These are phyloP conservation scores for Barnettozyma siamensis DNA, from an alignment of 805 yeast genomes.

Conservation along the genomic window DNA sequence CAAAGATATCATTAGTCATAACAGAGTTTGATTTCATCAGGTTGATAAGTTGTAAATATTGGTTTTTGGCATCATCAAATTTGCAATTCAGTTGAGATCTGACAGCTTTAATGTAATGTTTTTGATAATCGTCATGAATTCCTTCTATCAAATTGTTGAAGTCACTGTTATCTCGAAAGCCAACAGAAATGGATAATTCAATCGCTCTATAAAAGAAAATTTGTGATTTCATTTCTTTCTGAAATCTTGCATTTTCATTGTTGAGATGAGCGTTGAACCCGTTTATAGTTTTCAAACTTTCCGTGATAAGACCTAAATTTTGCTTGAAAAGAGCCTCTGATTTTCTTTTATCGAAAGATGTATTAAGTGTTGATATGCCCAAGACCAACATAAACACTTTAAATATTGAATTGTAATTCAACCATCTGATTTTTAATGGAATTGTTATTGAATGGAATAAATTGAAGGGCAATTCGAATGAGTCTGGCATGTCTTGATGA, in stretches of 20 bases:
- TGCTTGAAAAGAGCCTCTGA: slow-evolving; percentile 7
- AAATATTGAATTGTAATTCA: slow-evolving; percentile 7
- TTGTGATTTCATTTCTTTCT: slow-evolving; percentile 2
- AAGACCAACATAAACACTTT: slow-evolving; percentile 7
- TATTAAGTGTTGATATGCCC: slow-evolving; percentile 12
- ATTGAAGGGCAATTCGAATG: slow-evolving; percentile 1
- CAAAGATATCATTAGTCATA: slow-evolving; percentile 13
- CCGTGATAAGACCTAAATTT: slow-evolving; percentile 1
- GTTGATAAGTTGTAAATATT: slow-evolving; percentile 7
- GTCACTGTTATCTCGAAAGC: slow-evolving; percentile 1
- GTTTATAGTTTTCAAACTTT: neutral
- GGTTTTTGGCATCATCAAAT: slow-evolving; percentile 8
- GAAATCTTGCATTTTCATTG: neutral
- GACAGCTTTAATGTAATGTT: slow-evolving; percentile 12
- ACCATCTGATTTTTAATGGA: slow-evolving; percentile 4
- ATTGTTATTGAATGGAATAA: neutral
- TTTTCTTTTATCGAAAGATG: slow-evolving; percentile 20
- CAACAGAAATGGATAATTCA: slow-evolving; percentile 12
- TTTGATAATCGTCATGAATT: neutral
- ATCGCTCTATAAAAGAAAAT: slow-evolving; percentile 12
- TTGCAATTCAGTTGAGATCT: slow-evolving; percentile 15
- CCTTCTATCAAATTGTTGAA: neutral
- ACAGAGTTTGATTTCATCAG: slow-evolving; percentile 1
- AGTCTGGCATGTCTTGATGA: neutral
- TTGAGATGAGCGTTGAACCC: neutral